These are phyloP conservation scores for Monosporozyma servazzii DNA, from an alignment of 805 yeast genomes.

Conservation along the genomic window DNA sequence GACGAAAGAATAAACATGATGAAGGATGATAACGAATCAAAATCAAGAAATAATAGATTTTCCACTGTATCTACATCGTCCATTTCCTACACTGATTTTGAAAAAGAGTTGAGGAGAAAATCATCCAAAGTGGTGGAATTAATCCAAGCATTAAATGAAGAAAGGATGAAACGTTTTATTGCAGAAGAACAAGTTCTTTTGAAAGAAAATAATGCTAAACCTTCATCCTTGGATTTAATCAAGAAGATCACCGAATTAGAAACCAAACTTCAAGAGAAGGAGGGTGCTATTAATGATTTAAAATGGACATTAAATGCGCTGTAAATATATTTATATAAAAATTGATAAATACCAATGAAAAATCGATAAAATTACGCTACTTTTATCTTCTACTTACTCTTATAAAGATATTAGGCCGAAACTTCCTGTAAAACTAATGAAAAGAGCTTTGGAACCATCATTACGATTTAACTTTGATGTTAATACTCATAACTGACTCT, in stretches of 20 bases:
- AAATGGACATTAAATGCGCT: neutral
- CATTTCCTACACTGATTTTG: constrained; percentile 19
- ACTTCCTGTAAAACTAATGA: neutral
- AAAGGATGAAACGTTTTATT: constrained; percentile 54
- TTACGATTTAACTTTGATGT: too few relatives aligned
- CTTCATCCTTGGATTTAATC: constrained; percentile 46
- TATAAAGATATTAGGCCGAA: too few relatives aligned
- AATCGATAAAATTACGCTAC: neutral
- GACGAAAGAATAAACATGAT: constrained; percentile 34
- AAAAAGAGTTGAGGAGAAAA: constrained; percentile 31
- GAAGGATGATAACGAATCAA: neutral
- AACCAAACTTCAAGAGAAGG: constrained; percentile 38
- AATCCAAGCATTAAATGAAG: constrained; percentile 50
- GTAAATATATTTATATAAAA: neutral
- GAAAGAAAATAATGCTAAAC: constrained; percentile 42
- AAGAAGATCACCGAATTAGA: constrained; percentile 48
- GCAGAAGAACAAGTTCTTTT: constrained; percentile 63
- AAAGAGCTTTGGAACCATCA: too few relatives aligned
- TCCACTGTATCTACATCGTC: neutral
- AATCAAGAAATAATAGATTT: neutral
- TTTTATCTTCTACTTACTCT: neutral
- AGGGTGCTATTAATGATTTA: constrained; percentile 38
- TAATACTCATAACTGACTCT: too few relatives aligned
- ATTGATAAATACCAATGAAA: neutral
- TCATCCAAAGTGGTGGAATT: constrained; percentile 41